Evolutionary conservation across 1,284 basidiomycete genomes (phyloP), one percentile per base, ranked within the genome.

Genomic region (Ustilago loliicola): DNA sequence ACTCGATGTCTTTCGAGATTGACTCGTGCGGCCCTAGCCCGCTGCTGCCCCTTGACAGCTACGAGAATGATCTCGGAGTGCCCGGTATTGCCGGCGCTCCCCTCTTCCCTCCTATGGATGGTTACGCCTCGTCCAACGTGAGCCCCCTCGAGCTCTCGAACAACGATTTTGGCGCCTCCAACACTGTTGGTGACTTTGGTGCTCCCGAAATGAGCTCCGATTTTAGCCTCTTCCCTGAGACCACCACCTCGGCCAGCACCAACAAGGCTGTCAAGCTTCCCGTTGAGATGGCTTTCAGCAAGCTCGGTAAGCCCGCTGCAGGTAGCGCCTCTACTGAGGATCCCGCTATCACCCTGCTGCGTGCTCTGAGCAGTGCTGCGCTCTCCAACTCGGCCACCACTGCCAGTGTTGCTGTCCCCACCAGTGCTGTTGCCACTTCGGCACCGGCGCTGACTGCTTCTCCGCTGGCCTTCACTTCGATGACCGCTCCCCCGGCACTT

Each of bases 11-110:
- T 55, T 83, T 83, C 55, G 79, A 83, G 59, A 65, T 78, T 60
- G 70, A 77, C 71, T 83, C 82, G 58, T 82, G 80, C 79, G 77
- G 77, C 54, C 72, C 82, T 23, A 82, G 79, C 60, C 82, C 82
- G 48, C 77, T 83, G 34, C 75, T 83, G 55, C 72, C 74, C 21
- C 62, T 77, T n/a, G 78, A 81, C 66, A 70, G 70, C 65, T 78
- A 82, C 60, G 79, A 79, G 27, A 76, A 73, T 23, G 71, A 76
- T 62, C 42, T 72, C 51, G 75, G 70, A 60, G 70, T 77, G 53
- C 82, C 82, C 62, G 80, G 81, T 63, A 82, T 83, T 51, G 80
- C 79, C 66, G 74, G 69, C 61, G 74, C 72, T 55, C 66, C 69
- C 27, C 68, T 75, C 59, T 66, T 73, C 58, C 72, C 73, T 27